Conservation (phyloP, 2,329 filamentous ascomycete genomes). For the Cladosporium sp. region DNA sequence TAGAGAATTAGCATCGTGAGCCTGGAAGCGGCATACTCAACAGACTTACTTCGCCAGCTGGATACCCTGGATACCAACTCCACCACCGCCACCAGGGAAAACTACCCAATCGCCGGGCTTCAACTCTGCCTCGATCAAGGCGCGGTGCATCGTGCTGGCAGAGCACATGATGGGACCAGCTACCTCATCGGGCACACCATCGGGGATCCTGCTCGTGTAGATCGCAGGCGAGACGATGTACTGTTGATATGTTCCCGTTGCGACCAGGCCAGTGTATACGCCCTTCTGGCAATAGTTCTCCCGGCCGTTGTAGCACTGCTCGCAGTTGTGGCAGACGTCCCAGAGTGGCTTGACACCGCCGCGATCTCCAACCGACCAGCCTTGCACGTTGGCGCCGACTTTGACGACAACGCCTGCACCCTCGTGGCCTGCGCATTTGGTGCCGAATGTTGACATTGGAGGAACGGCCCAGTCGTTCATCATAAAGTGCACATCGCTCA, state of each 20-base stretch:
- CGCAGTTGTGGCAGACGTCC: slow-evolving; percentile 54
- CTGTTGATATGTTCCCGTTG: slow-evolving; percentile 57
- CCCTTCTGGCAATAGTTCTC: slow-evolving; percentile 55
- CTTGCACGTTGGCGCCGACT: slow-evolving; percentile 54
- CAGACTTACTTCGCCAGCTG: slow-evolving; percentile 47
- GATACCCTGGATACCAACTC: slow-evolving; percentile 59
- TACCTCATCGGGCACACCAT: slow-evolving; percentile 55
- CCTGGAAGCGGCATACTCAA: background rate
- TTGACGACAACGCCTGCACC: slow-evolving; percentile 58
- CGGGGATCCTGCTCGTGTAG: slow-evolving; percentile 57
- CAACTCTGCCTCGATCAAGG: slow-evolving; percentile 53
- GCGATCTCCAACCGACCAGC: slow-evolving; percentile 55
- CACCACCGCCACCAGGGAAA: slow-evolving; percentile 56
- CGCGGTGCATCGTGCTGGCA: slow-evolving; percentile 59
- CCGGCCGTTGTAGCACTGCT: slow-evolving; percentile 51
- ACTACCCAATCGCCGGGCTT: slow-evolving; percentile 56
- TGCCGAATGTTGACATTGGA: slow-evolving; percentile 45
- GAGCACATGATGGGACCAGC: slow-evolving; percentile 63
- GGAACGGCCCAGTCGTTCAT: slow-evolving; percentile 53
- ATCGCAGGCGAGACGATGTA: slow-evolving; percentile 58
- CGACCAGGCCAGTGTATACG: slow-evolving; percentile 48
- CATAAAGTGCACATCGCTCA: slow-evolving; percentile 59
- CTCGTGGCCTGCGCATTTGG: slow-evolving; percentile 46
- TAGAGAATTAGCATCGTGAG: slow-evolving; percentile 7
- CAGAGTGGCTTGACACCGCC: slow-evolving; percentile 55